Evolutionary conservation across 305 asterid genomes (phyloP), one percentile per base, ranked within the genome.

Genomic region (Coffea humblotiana): DNA sequence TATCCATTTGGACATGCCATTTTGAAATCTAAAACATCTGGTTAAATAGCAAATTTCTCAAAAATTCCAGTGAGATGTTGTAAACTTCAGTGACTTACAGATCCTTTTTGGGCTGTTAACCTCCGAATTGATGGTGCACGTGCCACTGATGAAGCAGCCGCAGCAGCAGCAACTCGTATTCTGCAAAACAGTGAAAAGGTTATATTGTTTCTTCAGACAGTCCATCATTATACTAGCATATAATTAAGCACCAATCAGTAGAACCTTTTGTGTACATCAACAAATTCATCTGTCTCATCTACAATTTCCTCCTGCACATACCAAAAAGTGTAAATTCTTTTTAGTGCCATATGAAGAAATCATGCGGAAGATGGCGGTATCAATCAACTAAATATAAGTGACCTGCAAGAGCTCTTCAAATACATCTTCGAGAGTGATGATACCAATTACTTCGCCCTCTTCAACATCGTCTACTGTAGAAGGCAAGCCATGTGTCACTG

Each of bases 331-430:
- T 73, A 54, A 60, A 49, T 63, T 56, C 10, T 6, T 63, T 63
- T 72, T 69, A 35, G 11, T 15, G 70, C 37, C 52, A 61, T 66
- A 66, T 48, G 27, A 35, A 69, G 54, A 12, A 49, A 81, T 25
- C 56, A 48, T 29, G 13, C 27, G 10, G 63, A 37, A 32, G 49
- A 14, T 56, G 14, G 51, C 63, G 72, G 73, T 37, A 47, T 35
- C 10, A 65, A 66, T 68, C 27, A 60, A 63, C 54, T 35, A 49
- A 77, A 79, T 32, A 72, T 11, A 61, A 78, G 21, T 25, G 19
- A 91, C 98, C 97, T 94, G 99, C 85, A 96, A 86, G 82, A 96
- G 97, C 83, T 96, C 98, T 90, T 94, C 97, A 83, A 94, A 94
- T 78, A 94, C 97, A 80, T 94, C 98, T 88, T 94, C 98, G 83